phyloP scores from a whole-genome alignment of 768 basidiomycete species.

The Gloeostereum incarnatum region DNA sequence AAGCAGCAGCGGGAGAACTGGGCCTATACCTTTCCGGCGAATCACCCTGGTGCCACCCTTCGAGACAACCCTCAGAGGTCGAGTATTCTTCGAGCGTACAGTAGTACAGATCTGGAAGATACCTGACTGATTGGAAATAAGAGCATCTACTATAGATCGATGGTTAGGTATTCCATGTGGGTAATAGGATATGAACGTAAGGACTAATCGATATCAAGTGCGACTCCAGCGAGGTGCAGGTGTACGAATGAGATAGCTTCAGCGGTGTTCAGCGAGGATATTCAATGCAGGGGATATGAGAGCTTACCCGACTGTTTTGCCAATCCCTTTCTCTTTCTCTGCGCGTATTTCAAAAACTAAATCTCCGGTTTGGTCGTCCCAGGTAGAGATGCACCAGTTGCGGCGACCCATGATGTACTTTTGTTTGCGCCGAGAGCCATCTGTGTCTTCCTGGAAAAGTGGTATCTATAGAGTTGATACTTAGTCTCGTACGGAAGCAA shows the following conservation, averaged over 20 bases:
- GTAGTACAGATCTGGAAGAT: no score
- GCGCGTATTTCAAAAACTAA: slow-evolving; percentile 79
- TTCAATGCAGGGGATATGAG: not conserved
- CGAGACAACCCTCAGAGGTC: no score
- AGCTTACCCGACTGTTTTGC: slow-evolving; percentile 71
- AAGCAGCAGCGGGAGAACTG: not conserved
- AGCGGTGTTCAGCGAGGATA: slow-evolving; percentile 2
- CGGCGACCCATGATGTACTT: slow-evolving; percentile 81
- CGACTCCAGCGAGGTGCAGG: slow-evolving; percentile 32
- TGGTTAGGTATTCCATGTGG: not conserved
- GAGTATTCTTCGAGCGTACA: no score
- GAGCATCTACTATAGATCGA: no score
- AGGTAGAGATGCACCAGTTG: slow-evolving; percentile 76
- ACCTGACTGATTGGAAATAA: no score
- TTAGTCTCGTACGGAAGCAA: not conserved
- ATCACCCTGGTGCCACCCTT: no score
- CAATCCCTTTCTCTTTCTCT: slow-evolving; percentile 76
- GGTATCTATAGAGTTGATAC: slow-evolving; percentile 41
- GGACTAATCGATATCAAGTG: slow-evolving; percentile 6
- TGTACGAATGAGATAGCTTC: slow-evolving; percentile 32
- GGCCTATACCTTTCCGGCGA: no score
- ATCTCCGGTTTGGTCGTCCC: slow-evolving; percentile 48
- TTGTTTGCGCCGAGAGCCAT: slow-evolving; percentile 67
- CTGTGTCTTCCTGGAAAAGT: slow-evolving; percentile 67
- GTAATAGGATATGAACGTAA: not conserved